Conservation (phyloP, 345 rosid genomes). For the Eucalyptus cloeziana region DNA sequence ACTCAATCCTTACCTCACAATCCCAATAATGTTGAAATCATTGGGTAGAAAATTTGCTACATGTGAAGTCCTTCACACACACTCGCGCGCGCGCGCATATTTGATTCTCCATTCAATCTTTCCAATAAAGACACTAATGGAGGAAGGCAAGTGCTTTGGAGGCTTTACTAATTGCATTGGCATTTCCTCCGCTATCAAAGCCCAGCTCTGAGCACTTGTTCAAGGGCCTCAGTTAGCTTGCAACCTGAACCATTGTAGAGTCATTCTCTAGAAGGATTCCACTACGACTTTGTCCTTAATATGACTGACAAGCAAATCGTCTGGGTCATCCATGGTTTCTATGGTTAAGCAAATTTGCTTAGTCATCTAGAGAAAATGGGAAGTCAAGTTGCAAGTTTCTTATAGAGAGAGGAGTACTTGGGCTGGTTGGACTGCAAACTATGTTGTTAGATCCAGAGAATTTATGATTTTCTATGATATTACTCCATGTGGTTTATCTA, state of each 20-base stretch:
- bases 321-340: not conserved
- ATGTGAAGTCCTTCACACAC: too few relatives aligned
- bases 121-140: not conserved
- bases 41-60: not conserved
- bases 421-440: too few relatives aligned
- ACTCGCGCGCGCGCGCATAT: too few relatives aligned
- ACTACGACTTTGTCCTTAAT: fast-evolving
- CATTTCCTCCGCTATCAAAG: not conserved
- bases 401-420: too few relatives aligned
- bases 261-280: not conserved
- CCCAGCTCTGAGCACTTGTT: not conserved
- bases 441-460: too few relatives aligned
- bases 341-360: not conserved
- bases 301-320: not conserved
- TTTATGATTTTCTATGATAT: too few relatives aligned
- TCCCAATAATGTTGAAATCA: not conserved
- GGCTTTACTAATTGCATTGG: not conserved
- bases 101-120: not conserved
- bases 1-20: fast-evolving
- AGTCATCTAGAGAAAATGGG: not conserved
- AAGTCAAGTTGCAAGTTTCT: not conserved
- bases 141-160: not conserved
- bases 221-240: not conserved
- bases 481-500: too few relatives aligned
- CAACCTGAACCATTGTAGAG: not conserved